These are phyloP conservation scores for Cladosporium sp. DNA, from an alignment of 2,329 filamentous ascomycete genomes.

Conservation along the genomic window DNA sequence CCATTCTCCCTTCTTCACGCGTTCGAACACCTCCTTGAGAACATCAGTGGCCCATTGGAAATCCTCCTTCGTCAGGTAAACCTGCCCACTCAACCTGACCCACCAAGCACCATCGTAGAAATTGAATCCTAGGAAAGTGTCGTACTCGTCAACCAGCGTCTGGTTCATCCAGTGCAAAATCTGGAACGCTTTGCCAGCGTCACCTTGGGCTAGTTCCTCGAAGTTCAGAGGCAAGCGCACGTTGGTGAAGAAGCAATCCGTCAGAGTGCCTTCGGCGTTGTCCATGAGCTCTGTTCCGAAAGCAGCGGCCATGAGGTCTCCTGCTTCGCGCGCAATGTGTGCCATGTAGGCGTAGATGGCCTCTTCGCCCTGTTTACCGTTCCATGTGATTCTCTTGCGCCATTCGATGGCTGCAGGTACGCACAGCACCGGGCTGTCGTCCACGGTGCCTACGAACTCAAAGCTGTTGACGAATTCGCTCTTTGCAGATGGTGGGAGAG, in stretches of 20 bases:
- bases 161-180: constrained; percentile 47
- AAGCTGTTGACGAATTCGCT: constrained; percentile 69
- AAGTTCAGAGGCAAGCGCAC: constrained; percentile 68
- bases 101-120: constrained; percentile 65
- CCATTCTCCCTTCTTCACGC: constrained; percentile 52
- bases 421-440: constrained; percentile 71
- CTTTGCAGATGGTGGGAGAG: constrained; percentile 51
- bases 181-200: constrained; percentile 38
- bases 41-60: constrained; percentile 69
- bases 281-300: constrained; percentile 74
- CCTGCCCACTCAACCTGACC: constrained; percentile 75
- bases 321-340: constrained; percentile 65
- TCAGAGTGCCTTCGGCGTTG: constrained; percentile 62
- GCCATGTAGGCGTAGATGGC: constrained; percentile 66
- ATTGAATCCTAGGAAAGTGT: constrained; percentile 71
- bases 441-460: constrained; percentile 74
- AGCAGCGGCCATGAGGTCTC: constrained; percentile 58
- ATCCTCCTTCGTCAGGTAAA: constrained; percentile 79
- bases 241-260: constrained; percentile 71
- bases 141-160: constrained; percentile 57
- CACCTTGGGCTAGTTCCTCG: constrained; percentile 35
- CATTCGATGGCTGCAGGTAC: constrained; percentile 72
- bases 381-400: constrained; percentile 52
- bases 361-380: constrained; percentile 59
- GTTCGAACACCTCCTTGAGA: constrained; percentile 59